Evolutionary conservation across 2,329 filamentous ascomycete genomes (phyloP).

Genomic region (Colletotrichum sp.): DNA sequence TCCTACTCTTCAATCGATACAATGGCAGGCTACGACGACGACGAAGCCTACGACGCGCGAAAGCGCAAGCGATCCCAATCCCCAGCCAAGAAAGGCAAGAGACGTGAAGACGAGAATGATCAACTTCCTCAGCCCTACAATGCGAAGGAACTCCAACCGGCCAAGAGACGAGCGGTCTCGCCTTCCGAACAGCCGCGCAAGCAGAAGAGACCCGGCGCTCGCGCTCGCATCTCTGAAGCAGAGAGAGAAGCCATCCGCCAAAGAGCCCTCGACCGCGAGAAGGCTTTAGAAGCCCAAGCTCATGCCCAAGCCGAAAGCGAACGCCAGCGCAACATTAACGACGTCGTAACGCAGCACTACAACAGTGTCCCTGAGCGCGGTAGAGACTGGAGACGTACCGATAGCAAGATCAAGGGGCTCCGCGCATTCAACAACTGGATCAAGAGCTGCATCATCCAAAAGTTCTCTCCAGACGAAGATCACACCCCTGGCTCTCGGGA

Average conservation of each 20-base stretch:
- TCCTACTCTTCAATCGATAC: background rate
- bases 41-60: conserved; percentile 43
- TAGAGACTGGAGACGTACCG: conserved; percentile 91
- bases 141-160: conserved; percentile 61
- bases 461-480: conserved; percentile 86
- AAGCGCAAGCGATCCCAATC: conserved; percentile 44
- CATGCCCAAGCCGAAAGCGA: conserved; percentile 41
- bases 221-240: conserved; percentile 69
- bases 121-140: conserved; percentile 66
- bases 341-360: conserved; percentile 93
- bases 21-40: conserved; percentile 24
- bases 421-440: conserved; percentile 99
- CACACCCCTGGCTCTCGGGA: conserved; percentile 67
- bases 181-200: conserved; percentile 65
- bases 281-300: conserved; percentile 41
- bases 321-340: conserved; percentile 67
- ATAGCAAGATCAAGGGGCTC: conserved; percentile 93
- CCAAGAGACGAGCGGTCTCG: conserved; percentile 63
- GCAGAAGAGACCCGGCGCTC: conserved; percentile 71
- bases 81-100: conserved; percentile 25
- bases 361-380: conserved; percentile 94
- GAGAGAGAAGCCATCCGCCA: conserved; percentile 73
- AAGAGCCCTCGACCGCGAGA: conserved; percentile 63
- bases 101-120: conserved; percentile 38
- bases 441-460: conserved; percentile 96